Evolutionary conservation across 1,139 yeast genomes (phyloP), one percentile per base, ranked within the genome.

Genomic region (Hemisphaericaspora xylofermentans): DNA sequence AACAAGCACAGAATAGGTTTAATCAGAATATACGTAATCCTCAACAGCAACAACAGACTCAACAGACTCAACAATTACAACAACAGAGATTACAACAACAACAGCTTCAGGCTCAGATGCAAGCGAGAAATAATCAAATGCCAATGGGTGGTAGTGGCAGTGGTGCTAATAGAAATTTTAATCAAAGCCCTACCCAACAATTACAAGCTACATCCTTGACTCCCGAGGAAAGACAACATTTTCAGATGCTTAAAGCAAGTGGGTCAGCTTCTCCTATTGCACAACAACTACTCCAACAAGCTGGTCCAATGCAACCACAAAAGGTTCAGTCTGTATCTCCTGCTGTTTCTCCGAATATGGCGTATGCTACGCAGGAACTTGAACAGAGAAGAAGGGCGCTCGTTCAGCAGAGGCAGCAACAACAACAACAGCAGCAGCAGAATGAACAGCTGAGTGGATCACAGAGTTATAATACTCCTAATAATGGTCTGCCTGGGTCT

Each of bases 161-260:
- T 22, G n/a, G n/a, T 9, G 34, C 34, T 12, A 36, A 17, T 26
- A 25, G 37, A 29, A 33, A 21, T 22, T 30, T 28, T 14, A 36
- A 36, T 17, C 34, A 29, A 32, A 41, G 44, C 26, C 44, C 44
- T 7, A 41, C 27, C 32, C 13, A 29, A 8, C 38, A 39, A 26
- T 41, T 38, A 7, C 68, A 61, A 44, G 47, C 62, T 12, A 66
- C 68, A 4, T 57, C 63, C 2, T 53, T 67, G 33, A 63, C 70
- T 1, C 68, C 71, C 2, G 71, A 67, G 43, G 72, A 66, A 44
- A 50, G 70, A 35, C 63, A 56, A 38, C 72, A 67, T 48, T 48
- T 67, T 15, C 71, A 65, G 40, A 65, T 65, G 68, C 48, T 66
- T 36, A 67, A 66, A 44, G 67, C 68, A 6, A 61, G 63, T 5